Evolutionary conservation across 805 yeast species (phyloP), one percentile per base, ranked within the genome.

Genomic region (Blastobotrys muscicola): DNA sequence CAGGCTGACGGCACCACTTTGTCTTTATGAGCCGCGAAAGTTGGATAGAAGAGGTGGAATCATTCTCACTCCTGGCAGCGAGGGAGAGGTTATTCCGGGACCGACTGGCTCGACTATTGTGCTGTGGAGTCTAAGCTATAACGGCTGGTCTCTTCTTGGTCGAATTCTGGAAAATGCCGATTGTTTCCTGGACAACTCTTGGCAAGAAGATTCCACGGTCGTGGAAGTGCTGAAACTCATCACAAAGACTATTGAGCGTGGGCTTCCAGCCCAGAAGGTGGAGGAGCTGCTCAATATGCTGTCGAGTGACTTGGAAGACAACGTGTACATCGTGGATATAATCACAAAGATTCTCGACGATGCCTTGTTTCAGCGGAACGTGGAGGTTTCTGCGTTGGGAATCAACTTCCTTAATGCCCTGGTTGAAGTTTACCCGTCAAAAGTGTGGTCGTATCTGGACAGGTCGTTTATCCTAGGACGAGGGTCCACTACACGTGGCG

Each of bases 111-210:
- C 65, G 2, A 61, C 65, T 10, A 54, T 62, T 20, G 82, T 83
- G 2, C 72, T 85, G 15, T 87, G 92, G 64, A 64, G 80, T 23
- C 76, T 82, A 57, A 70, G 72, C 3, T 86, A 80, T 58, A 84
- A 80, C 56, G 97, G 97, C 1, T 87, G 97, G 95, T 74, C 94
- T 0, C 62, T 83, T 23, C 53, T 90, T 12, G 97, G 97, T 1
- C 72, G 94, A 53, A 65, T 84, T 0, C 60, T 89, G 29, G 87
- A 83, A 50, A 82, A 82, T 50, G 61, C 14, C 11, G 9, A 33
- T 20, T 34, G 14, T 16, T 10, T 29, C 9, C 6, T 14, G 9
- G 33, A n/a, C 45, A 16, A 52, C 39, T 29, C 48, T 33, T 46
- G 56, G 34, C 43, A 54, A 16, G 54, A 66, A 45, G 70, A 67